Evolutionary conservation across 805 yeast genomes (phyloP).

Genomic region (Kodamaea kaohsiungensis): DNA sequence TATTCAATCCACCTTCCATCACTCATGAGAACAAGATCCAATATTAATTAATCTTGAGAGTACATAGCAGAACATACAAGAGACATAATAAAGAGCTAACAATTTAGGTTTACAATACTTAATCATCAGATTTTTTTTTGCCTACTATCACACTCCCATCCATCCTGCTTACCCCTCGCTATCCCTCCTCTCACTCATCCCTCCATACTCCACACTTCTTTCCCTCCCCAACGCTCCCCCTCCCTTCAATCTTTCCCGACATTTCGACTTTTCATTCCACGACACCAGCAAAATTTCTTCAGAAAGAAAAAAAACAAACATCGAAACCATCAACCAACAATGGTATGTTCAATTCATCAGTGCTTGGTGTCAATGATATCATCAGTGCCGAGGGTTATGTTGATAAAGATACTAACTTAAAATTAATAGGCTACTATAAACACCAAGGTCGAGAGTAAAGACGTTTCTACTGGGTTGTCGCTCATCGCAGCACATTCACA

Average conservation of each 20-base stretch:
- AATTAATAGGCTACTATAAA: conserved; percentile 22
- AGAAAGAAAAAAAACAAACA: neutral
- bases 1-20: no score
- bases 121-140: no score
- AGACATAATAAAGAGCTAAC: no score
- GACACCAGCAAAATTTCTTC: neutral
- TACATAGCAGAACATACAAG: no score
- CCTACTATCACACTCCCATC: no score
- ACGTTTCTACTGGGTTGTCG: conserved; percentile 49
- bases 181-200: no score
- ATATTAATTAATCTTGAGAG: no score
- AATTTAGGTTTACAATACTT: no score
- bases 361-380: neutral
- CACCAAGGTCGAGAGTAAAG: conserved; percentile 35
- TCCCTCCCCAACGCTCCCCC: neutral
- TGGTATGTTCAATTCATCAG: conserved; percentile 9
- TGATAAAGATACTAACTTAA: conserved; percentile 10
- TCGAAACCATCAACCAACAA: conserved; percentile 1
- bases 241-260: neutral
- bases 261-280: neutral
- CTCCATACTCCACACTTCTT: no score
- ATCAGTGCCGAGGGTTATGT: neutral
- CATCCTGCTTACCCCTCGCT: no score
- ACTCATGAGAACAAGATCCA: no score
- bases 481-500: conserved; percentile 98